Conservation (phyloP, 495 filamentous ascomycete species). For the Podospora pseudoanserina region DNA sequence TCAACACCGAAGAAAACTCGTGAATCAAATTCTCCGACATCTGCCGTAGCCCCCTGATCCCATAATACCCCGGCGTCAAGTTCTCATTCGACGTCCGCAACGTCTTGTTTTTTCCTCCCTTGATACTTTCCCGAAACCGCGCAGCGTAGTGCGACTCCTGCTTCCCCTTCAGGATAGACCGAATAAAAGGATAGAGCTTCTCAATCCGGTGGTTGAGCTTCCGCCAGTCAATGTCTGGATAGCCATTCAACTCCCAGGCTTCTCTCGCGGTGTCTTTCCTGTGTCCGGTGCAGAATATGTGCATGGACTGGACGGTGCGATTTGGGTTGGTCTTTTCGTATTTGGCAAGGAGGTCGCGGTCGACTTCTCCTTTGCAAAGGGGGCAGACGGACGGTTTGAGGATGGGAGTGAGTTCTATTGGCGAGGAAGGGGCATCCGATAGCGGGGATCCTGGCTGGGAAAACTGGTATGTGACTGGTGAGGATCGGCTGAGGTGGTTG, state of each 20-base stretch:
- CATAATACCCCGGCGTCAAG: constrained; percentile 76
- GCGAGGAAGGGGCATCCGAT: neutral
- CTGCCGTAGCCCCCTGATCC: constrained; percentile 65
- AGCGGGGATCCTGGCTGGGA: neutral
- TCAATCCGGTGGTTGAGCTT: constrained; percentile 60
- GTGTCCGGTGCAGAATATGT: constrained; percentile 70
- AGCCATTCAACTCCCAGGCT: constrained; percentile 61
- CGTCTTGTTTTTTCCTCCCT: constrained; percentile 58
- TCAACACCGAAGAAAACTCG: constrained; percentile 58
- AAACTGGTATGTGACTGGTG: neutral
- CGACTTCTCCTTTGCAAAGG: constrained; percentile 63
- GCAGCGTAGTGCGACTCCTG: constrained; percentile 59
- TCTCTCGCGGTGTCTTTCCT: constrained; percentile 53
- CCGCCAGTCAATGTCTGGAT: constrained; percentile 78
- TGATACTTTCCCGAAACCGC: constrained; percentile 54
- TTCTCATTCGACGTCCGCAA: constrained; percentile 53
- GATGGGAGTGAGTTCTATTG: neutral
- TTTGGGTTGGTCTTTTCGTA: constrained; percentile 44
- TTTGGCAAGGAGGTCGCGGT: constrained; percentile 45
- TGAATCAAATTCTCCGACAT: constrained; percentile 62
- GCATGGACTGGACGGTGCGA: constrained; percentile 59
- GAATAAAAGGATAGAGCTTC: constrained; percentile 52
- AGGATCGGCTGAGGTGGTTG: neutral
- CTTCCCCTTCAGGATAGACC: constrained; percentile 55
- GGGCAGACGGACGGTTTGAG: constrained; percentile 46